Conservation (phyloP, 306 rosid species). For the Inga laurina region DNA sequence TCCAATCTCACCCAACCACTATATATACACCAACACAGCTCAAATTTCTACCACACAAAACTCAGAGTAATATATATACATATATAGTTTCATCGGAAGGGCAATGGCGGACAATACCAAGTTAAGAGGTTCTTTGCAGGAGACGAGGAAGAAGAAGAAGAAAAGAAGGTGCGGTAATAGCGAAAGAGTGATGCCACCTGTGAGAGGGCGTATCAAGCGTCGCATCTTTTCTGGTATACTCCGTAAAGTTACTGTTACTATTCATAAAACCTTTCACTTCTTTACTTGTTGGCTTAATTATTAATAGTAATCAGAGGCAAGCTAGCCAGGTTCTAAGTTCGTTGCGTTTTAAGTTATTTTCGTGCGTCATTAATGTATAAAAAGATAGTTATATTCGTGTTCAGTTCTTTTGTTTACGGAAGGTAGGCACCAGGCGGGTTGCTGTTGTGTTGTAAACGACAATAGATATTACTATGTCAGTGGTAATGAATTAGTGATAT, state of each 20-base stretch:
- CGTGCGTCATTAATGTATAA: too few relatives aligned
- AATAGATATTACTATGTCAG: not conserved
- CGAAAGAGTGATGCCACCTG: not conserved
- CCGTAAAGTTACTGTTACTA: not conserved
- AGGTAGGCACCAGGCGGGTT: not conserved
- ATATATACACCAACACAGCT: not conserved
- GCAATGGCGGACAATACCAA: not conserved
- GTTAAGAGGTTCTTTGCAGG: not conserved
- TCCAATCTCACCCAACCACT: not conserved
- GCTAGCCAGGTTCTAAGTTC: not conserved
- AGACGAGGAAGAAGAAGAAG: not conserved
- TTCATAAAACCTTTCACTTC: not conserved
- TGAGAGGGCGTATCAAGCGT: conserved; percentile 39
- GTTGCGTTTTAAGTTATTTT: not conserved
- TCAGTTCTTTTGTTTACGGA: not conserved
- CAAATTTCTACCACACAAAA: not conserved
- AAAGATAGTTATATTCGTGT: not conserved
- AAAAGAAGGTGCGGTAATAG: not conserved
- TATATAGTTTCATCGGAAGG: not conserved
- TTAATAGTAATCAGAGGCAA: too few relatives aligned
- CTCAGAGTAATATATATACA: too few relatives aligned
- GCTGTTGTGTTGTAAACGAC: not conserved
- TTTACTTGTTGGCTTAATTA: not conserved
- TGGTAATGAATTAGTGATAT: not conserved
- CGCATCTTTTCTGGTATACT: conserved; percentile 17